Percentiles rank a stretch among this genome's conserved stretches.
Evolutionary conservation across 2,329 filamentous ascomycete genomes (phyloP).

Genomic region (Pestalotiopsis sp.): DNA sequence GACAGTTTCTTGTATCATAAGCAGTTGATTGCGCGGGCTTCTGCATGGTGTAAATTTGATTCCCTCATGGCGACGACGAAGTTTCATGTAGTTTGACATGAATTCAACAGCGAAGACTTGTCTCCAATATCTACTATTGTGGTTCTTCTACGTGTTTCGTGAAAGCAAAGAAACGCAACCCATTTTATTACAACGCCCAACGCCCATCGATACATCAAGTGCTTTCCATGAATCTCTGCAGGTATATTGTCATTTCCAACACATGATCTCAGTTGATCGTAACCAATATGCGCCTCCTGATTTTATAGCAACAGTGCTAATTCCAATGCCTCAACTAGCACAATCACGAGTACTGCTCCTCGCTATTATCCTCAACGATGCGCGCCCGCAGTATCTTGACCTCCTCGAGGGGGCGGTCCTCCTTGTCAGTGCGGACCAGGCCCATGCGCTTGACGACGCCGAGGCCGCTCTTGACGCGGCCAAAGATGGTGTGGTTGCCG

Average conservation of each 20-base stretch:
- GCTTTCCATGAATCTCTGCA: background rate
- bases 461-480: constrained; percentile 83
- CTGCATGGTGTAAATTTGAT: constrained; percentile 1
- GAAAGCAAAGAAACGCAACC: background rate
- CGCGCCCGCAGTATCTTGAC: constrained; percentile 77
- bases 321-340: background rate
- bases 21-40: background rate
- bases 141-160: background rate
- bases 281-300: background rate
- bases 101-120: background rate
- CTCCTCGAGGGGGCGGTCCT: constrained; percentile 81
- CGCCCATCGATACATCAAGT: background rate
- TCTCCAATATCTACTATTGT: background rate
- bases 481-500: constrained; percentile 96
- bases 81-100: background rate
- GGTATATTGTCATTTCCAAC: background rate
- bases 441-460: constrained; percentile 86
- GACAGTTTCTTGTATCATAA: background rate
- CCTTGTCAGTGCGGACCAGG: constrained; percentile 77
- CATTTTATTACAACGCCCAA: background rate
- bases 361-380: constrained; percentile 64
- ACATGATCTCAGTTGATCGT: background rate
- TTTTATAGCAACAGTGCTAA: background rate
- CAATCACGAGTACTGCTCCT: background rate
- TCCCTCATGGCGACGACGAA: background rate